Evolutionary conservation across 345 rosid genomes (phyloP).

Genomic region (Rhodamnia argentea): DNA sequence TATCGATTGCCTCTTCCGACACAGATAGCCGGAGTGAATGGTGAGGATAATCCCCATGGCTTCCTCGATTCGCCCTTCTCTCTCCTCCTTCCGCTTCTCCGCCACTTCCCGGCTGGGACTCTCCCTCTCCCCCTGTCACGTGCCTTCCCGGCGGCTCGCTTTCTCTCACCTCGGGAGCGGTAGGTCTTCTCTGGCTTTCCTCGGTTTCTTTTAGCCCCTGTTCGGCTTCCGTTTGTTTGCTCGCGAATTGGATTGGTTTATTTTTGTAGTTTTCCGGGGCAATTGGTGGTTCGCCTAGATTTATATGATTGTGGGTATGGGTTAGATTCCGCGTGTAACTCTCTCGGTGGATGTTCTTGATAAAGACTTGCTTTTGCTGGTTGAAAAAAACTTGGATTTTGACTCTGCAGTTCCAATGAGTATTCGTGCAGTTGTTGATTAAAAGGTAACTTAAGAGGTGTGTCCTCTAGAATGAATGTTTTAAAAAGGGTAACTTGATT

Average conservation of each 20-base stretch:
- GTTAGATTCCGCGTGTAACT: neutral
- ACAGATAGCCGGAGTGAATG: slow-evolving; percentile 13
- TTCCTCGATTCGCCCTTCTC: slow-evolving; percentile 67
- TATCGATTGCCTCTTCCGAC: neutral
- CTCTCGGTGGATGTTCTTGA: neutral
- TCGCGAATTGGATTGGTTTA: neutral
- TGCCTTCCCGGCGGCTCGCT: slow-evolving; percentile 30
- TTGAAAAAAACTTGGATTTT: neutral
- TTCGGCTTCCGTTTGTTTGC: neutral
- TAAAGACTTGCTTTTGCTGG: neutral
- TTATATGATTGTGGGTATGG: neutral
- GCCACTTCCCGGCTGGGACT: slow-evolving; percentile 13
- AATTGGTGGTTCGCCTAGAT: neutral
- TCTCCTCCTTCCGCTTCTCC: slow-evolving; percentile 34
- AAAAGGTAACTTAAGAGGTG: neutral
- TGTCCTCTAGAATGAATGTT: neutral
- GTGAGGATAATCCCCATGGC: slow-evolving; percentile 75
- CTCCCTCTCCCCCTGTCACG: slow-evolving; percentile 11
- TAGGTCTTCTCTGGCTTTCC: slow-evolving; percentile 7
- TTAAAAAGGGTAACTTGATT: neutral
- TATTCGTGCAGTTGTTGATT: neutral
- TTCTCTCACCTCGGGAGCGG: slow-evolving; percentile 39
- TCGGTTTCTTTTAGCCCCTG: neutral
- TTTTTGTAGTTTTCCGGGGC: neutral
- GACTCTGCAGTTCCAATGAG: neutral